Conservation (phyloP, 352 stramenopile genomes). For the Pythium coloratum region DNA sequence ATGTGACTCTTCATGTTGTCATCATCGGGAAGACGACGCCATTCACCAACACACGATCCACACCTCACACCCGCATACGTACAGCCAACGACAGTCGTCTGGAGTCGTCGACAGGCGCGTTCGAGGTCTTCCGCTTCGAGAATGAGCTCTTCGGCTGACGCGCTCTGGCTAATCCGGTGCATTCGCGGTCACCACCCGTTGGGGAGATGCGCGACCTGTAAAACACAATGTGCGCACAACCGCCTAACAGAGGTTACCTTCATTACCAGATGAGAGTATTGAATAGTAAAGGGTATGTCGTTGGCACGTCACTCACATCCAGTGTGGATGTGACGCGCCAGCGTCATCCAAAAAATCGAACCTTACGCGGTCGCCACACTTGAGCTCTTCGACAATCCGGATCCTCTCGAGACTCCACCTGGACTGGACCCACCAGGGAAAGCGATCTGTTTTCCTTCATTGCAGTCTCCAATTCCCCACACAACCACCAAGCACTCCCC, state of each 20-base stretch:
- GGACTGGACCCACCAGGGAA: neutral
- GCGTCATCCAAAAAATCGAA: conserved; percentile 27
- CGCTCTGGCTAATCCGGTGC: neutral
- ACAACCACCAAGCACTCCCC: neutral
- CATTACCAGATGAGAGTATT: conserved; percentile 7
- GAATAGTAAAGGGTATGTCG: conserved; percentile 1
- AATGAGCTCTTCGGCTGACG: conserved; percentile 16
- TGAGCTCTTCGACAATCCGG: neutral
- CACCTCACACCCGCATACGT: neutral
- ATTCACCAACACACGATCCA: neutral
- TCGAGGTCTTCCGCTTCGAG: neutral
- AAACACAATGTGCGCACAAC: neutral
- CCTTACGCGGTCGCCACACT: neutral
- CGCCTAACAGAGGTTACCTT: neutral
- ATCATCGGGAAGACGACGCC: conserved; percentile 20
- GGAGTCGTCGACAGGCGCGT: neutral
- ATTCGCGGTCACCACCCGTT: conserved; percentile 10
- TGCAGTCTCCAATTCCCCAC: neutral
- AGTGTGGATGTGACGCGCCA: conserved; percentile 20
- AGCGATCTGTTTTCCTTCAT: neutral
- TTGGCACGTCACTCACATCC: conserved; percentile 15
- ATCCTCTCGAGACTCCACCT: neutral
- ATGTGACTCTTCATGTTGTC: conserved; percentile 23
- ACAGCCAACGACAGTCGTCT: neutral
- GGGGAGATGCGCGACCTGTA: neutral